phyloP scores from a whole-genome alignment of 305 asterid genomes.

The Solanum hybrid region DNA sequence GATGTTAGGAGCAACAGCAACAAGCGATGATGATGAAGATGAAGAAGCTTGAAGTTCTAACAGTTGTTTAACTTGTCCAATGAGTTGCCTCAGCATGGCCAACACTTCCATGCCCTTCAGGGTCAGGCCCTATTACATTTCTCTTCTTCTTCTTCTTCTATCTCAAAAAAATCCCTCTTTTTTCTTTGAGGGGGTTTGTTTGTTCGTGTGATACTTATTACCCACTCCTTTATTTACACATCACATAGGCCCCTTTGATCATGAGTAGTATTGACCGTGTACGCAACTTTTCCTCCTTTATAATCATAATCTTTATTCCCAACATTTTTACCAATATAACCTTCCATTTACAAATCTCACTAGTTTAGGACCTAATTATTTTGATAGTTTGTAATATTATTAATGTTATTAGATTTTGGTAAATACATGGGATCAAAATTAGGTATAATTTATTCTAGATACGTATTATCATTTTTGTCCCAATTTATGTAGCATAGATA shows the following conservation, averaged over 20 bases:
- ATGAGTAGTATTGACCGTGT: constrained; percentile 46
- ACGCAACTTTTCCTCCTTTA: constrained; percentile 35
- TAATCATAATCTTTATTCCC: not conserved
- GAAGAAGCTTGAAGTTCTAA: constrained; percentile 49
- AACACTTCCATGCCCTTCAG: constrained; percentile 42
- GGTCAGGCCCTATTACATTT: constrained; percentile 6
- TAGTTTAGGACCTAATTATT: not conserved
- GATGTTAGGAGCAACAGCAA: constrained; percentile 31
- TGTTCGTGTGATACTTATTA: constrained; percentile 18
- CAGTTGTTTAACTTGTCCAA: constrained; percentile 70
- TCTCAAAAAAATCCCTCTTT: not conserved
- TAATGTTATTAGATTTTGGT: no score
- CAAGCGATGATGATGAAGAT: constrained; percentile 27
- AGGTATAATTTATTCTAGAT: not conserved
- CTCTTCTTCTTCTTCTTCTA: not conserved
- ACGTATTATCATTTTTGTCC: no score
- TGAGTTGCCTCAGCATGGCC: constrained; percentile 90
- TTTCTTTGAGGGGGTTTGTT: not conserved
- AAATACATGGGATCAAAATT: no score
- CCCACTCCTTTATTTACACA: constrained; percentile 35
- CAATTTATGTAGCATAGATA: not conserved
- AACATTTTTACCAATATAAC: constrained; percentile 16
- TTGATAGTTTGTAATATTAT: not conserved
- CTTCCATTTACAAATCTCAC: not conserved
- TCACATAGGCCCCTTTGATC: constrained; percentile 24